Base-by-base conservation (phyloP, 176 grass and related monocot genomes). In the Oryza nivara region DNA sequence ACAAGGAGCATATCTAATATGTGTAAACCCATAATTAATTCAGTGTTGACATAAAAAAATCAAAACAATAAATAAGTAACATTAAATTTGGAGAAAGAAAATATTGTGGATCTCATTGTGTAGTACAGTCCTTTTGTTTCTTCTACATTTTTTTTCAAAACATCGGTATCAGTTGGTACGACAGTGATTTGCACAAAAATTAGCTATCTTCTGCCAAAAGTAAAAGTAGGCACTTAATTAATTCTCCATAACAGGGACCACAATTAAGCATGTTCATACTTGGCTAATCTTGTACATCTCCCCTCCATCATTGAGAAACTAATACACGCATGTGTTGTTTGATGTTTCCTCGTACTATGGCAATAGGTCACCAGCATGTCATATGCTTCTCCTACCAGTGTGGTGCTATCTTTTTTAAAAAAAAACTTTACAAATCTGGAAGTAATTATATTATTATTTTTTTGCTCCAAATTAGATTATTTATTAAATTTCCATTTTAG, bases 311-410 rank as follows among this genome's bases (percentile, higher is more conserved):
- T 74, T 74, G 14, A 44, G 70, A 68, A 74, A 34, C 70, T 75
- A 67, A 77, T 20, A 15, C 16, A 74, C 15, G 1, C 72, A 32
- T 32, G 26, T 52, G 46, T 32, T 51, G 45, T 32, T 51, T 74
- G 43, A 36, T 80, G 83, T 80, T 89, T 83, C 83, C 81, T 85
- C 54, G 60, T 82, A 85, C 6, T 46, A 83, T 36, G 48, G 60
- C 87, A 70, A 83, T 80, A 85, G 52, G 61, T 69, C 81, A 90
- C 83, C 35, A 52, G 5, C 74, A 61, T 70, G 26, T n/a, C 68
- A 78, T 54, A 82, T 65, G 54, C 35, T 66, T 70, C 19, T 40
- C 25, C 8, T 28, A 5, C 40, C 22, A 87, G 20, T 9, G 54
- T 20, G 54, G 20, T 17, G 15, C 19, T 58, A 58, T n/a, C 17